Base-by-base conservation (phyloP, 202 grass and related monocot species). In the Schoenoplectus triqueter region DNA sequence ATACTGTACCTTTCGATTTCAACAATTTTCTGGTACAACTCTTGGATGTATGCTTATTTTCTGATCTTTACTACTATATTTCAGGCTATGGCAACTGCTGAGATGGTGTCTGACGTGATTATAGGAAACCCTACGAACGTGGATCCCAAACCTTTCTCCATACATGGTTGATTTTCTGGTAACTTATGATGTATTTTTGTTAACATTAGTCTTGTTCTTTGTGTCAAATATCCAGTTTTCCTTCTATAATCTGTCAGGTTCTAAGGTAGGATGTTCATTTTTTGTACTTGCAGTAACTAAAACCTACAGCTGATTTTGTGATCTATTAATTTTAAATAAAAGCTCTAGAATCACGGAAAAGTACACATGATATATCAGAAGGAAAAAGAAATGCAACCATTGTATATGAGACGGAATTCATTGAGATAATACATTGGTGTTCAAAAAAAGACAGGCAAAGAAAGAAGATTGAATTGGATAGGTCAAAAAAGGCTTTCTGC, bases 71-170 rank as follows among this genome's bases (percentile, higher is more conserved):
- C 52, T 78, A 77, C 20, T 82, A 55, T 92, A 82, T 82, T 85
- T 83, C 88, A 97, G 95, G 89, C 92, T 73, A 55, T 97, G 79
- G 92, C 90, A 73, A 98, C 95, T 86, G 95, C 95, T 85, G 92
- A 98, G 90, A 98, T 98, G 95, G 91, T 93, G 45, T 76, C 87
- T 3, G 73, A 98, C 78, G 95, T 98, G 95, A 95, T 98, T 86
- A 14, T 93, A 69, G 91, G 84, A 63, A 92, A 92, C 77, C 47
- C 82, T 84, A 85, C 71, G 80, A 90, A 89, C 84, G 91, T 98
- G 77, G 87, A 95, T 71, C 71, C 21, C 66, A 87, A 47, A 8
- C 92, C 95, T 80, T 95, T 90, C 90, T 90, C 92, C 76, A 91
- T 93, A 57, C 68, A 86, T 57, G 82, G 86, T 45, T 88, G 95